A percentile compares a stretch with the other conserved stretches of the same genome.
Evolutionary conservation across 1,139 yeast genomes (phyloP).

Genomic region (Yamadazyma sp.): DNA sequence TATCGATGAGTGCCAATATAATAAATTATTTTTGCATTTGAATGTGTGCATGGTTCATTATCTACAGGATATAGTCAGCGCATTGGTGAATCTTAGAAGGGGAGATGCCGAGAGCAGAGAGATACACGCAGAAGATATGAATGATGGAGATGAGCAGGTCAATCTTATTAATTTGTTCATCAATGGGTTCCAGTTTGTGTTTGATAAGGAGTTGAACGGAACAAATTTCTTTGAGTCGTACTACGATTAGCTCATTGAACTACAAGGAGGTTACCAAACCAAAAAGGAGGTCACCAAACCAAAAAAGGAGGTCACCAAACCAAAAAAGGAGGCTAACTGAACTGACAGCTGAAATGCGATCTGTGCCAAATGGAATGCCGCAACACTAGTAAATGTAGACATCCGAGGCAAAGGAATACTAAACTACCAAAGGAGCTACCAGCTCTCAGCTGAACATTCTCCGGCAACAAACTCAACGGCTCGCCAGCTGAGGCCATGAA

Average conservation of each 20-base stretch:
- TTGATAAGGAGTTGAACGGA: constrained; percentile 44
- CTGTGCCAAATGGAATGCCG: too few relatives aligned
- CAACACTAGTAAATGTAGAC: too few relatives aligned
- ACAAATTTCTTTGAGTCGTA: constrained; percentile 36
- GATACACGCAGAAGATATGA: constrained; percentile 28
- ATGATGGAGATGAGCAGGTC: constrained; percentile 32
- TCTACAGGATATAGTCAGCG: constrained; percentile 29
- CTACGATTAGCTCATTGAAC: constrained; percentile 18
- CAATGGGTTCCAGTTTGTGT: constrained; percentile 35
- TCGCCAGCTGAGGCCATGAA: too few relatives aligned
- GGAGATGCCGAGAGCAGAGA: constrained; percentile 43
- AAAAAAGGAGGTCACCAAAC: background rate
- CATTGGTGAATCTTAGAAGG: constrained; percentile 34
- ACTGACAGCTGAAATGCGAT: too few relatives aligned
- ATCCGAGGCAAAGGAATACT: too few relatives aligned
- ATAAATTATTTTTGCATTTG: constrained; percentile 18
- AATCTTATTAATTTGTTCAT: constrained; percentile 28
- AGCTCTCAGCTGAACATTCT: too few relatives aligned
- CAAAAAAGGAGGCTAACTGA: too few relatives aligned
- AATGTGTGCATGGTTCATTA: constrained; percentile 32
- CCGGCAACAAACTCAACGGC: too few relatives aligned
- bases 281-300: background rate
- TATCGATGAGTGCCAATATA: constrained; percentile 15
- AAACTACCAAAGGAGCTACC: too few relatives aligned
- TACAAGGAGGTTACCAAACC: too few relatives aligned